Conservation (phyloP, 2,329 filamentous ascomycete genomes). For the Coleophoma eucalyptorum region DNA sequence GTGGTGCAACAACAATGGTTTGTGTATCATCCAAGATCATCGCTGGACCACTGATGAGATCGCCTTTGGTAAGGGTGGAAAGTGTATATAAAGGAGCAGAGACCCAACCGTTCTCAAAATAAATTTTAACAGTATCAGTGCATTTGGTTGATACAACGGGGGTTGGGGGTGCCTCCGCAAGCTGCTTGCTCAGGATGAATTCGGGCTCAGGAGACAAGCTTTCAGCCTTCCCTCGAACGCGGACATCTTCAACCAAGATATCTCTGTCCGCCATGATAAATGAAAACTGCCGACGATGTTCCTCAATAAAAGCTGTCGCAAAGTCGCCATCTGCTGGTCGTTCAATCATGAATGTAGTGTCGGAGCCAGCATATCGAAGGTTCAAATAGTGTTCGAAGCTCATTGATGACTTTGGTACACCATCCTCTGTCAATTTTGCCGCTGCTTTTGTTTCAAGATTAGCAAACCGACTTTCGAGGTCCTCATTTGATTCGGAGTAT, state of each 20-base stretch:
- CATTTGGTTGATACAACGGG: not conserved
- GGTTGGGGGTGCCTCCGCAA: not conserved
- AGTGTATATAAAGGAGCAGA: conserved; percentile 36
- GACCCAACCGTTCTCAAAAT: conserved; percentile 9
- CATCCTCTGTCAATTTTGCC: too few species aligned
- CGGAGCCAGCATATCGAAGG: conserved; percentile 84
- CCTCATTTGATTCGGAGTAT: too few species aligned
- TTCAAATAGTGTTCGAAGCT: conserved; percentile 85
- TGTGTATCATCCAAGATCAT: conserved; percentile 85
- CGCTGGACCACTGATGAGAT: conserved; percentile 71
- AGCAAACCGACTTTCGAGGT: too few species aligned
- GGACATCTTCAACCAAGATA: conserved; percentile 83
- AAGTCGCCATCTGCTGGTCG: conserved; percentile 67
- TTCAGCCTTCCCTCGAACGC: conserved; percentile 81
- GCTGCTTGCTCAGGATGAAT: conserved; percentile 4
- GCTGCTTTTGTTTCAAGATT: too few species aligned
- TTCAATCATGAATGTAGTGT: conserved; percentile 84
- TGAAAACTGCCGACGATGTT: conserved; percentile 87
- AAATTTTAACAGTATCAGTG: conserved; percentile 5
- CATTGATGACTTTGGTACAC: too few species aligned
- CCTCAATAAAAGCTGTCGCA: conserved; percentile 74
- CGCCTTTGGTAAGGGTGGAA: conserved; percentile 65
- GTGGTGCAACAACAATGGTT: conserved; percentile 84
- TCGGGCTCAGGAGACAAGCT: conserved; percentile 34
- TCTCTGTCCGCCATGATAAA: conserved; percentile 73